phyloP scores from a whole-genome alignment of 2,329 filamentous ascomycete species.

The Dactylellina haptotyla region DNA sequence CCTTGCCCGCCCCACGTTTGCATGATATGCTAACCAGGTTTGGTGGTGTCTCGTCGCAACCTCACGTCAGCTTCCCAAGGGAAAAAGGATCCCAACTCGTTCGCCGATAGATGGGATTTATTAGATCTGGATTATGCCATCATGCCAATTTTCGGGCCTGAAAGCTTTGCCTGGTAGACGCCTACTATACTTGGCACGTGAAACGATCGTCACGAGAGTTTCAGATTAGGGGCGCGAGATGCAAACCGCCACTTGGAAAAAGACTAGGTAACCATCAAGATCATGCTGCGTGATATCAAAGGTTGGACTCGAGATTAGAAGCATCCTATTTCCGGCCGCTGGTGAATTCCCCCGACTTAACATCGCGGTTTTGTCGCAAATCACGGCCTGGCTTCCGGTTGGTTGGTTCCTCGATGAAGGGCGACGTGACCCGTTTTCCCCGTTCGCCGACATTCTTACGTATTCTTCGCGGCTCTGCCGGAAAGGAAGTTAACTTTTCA shows the following conservation, averaged over 20 bases:
- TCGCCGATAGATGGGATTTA: constrained; percentile 25
- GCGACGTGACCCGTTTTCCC: background rate
- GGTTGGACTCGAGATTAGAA: too few species aligned
- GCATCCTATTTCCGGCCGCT: background rate
- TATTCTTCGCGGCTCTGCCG: constrained; percentile 35
- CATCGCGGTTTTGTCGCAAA: constrained; percentile 1
- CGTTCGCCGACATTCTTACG: constrained; percentile 23
- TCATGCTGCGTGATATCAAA: background rate
- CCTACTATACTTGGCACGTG: constrained; percentile 13
- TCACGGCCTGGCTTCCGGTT: constrained; percentile 13
- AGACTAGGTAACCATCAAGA: constrained; percentile 6
- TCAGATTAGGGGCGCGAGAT: background rate
- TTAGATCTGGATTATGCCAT: constrained; percentile 34
- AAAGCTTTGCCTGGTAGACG: background rate
- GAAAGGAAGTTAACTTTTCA: background rate
- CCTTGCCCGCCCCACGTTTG: constrained; percentile 19
- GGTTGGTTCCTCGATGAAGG: too few species aligned
- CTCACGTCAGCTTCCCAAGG: constrained; percentile 52
- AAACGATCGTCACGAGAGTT: constrained; percentile 26
- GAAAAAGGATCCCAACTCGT: background rate
- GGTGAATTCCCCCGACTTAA: constrained; percentile 31
- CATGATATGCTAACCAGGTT: constrained; percentile 29
- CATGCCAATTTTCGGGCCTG: constrained; percentile 35
- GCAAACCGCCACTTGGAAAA: background rate
- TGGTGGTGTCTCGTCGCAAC: constrained; percentile 24